Evolutionary conservation across 1,284 basidiomycete genomes (phyloP), one percentile per base, ranked within the genome.

Genomic region (Porphyrellus sp.): DNA sequence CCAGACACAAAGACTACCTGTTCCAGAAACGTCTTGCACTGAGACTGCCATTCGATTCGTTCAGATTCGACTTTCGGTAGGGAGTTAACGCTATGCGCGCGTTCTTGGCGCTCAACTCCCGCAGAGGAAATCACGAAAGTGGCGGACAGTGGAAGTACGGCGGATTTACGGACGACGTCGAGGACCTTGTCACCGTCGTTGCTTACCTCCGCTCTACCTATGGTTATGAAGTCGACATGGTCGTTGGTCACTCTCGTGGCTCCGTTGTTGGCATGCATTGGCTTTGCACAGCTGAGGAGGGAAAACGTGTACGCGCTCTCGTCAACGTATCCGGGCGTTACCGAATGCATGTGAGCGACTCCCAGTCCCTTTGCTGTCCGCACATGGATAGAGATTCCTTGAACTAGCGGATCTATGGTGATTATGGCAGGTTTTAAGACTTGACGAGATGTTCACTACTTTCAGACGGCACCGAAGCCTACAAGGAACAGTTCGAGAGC

Each of bases 31-130:
- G 77, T n/a, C 79, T 92, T 12, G 87, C 85, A 1, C 65, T 70
- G 23, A 75, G 73, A n/a, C 68, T 92, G 8, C 85, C 87, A 0
- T 65, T 89, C 25, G 89, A 92, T 65, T 89, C 87, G 1, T 90
- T 91, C 64, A 79, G 89, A 30, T 91, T 93, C 63, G 90, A 93
- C 64, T 93, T 93, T 70, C 78, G 89, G 88, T 88, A 60, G 52
- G 79, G 69, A n/a, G 23, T 28, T 15, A 38, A 11, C 44, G 30
- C 37, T 33, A 23, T 33, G 20, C n/a, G 21, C 31, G 27, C n/a
- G 45, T 40, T 33, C 15, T 30, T 15, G 30, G 44, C 25, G 53
- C 51, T 59, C 46, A 41, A 38, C 8, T 34, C 18, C 20, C 25
- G 28, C 60, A 89, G 89, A 51, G 89, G 87, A 15, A 86, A 82